Evolutionary conservation across 768 basidiomycete species (phyloP), one percentile per base, ranked within the genome.

Genomic region (Boletus subparvulus): DNA sequence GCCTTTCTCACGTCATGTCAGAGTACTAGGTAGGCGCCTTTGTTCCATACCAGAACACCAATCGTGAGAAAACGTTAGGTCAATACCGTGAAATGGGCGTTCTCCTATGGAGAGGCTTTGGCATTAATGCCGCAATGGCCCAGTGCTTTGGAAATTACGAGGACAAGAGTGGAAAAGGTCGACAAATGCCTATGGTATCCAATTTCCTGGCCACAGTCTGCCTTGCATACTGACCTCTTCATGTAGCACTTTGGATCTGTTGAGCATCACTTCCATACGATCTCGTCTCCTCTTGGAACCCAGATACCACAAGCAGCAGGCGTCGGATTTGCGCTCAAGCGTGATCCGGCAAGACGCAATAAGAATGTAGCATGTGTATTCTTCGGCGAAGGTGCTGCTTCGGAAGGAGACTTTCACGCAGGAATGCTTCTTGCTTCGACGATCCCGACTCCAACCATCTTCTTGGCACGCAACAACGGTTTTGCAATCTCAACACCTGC

Each of bases 301-400:
- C 94, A 98, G 73, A 92, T 97, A 62, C 94, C 92, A 8, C 93
- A 95, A 72, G 95, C 93, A 24, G 94, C 94, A 0, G 95, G 94
- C 16, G 92, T 96, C 7, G 94, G 83, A 0, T 96, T 91, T 66
- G 93, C 95, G 1, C 78, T 98, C 53, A 87, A 87, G 63, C 86
- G 94, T 5, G 86, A 89, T 43, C 87, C 87, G 0, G 74, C 72
- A 46, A 84, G 88, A 36, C 80, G 85, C 32, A 79, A 80, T 45
- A 84, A 82, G 50, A 87, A 86, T 54, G 86, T 94, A 47, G 93
- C 94, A 0, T 88, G 86, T 11, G 92, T 92, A 49, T 97, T 86
- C 72, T 95, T 96, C 60, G 94, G 94, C 24, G 95, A 98, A 74
- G 94, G 93, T 58, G 92, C 93, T 9, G 92, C 94, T 3, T 92